phyloP scores from a whole-genome alignment of 768 basidiomycete species.

The Pleurotus tuber-regium region DNA sequence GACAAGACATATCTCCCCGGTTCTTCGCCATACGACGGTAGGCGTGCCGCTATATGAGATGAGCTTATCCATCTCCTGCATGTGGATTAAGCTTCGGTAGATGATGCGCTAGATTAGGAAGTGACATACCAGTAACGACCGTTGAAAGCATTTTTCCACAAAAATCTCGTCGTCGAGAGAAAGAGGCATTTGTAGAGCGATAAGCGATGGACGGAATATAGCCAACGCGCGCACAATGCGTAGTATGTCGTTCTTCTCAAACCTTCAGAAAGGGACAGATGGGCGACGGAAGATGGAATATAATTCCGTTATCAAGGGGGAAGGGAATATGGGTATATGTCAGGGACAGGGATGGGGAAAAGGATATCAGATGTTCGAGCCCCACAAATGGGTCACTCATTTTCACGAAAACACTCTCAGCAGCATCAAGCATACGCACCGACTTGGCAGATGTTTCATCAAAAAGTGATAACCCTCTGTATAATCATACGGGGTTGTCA shows the following conservation, averaged over 20 bases:
- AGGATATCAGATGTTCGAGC: conserved; percentile 39
- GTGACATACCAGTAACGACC: conserved; percentile 75
- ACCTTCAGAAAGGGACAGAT: conserved; percentile 45
- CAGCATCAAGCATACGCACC: conserved; percentile 55
- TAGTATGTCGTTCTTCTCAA: conserved; percentile 94
- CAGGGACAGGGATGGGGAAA: conserved; percentile 21
- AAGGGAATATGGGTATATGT: conserved; percentile 18
- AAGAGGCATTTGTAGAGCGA: conserved; percentile 97
- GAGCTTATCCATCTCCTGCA: conserved; percentile 91
- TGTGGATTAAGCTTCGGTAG: conserved; percentile 15
- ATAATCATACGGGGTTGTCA: conserved; percentile 85
- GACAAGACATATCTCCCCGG: conserved; percentile 96
- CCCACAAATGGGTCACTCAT: conserved; percentile 38
- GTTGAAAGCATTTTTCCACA: conserved; percentile 93
- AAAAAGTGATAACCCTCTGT: conserved; percentile 96
- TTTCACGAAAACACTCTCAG: conserved; percentile 28
- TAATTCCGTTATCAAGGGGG: conserved; percentile 12
- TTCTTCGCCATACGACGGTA: conserved; percentile 96
- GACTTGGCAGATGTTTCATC: conserved; percentile 87
- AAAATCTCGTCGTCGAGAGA: conserved; percentile 96
- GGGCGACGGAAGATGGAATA: conserved; percentile 6
- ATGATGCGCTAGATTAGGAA: conserved; percentile 6
- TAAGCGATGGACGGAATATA: conserved; percentile 93
- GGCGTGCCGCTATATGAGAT: conserved; percentile 97
- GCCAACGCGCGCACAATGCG: conserved; percentile 93